Conservation (phyloP, 225 moss, liverwort and hornwort species). For the Physcomitrellopsis africana region DNA sequence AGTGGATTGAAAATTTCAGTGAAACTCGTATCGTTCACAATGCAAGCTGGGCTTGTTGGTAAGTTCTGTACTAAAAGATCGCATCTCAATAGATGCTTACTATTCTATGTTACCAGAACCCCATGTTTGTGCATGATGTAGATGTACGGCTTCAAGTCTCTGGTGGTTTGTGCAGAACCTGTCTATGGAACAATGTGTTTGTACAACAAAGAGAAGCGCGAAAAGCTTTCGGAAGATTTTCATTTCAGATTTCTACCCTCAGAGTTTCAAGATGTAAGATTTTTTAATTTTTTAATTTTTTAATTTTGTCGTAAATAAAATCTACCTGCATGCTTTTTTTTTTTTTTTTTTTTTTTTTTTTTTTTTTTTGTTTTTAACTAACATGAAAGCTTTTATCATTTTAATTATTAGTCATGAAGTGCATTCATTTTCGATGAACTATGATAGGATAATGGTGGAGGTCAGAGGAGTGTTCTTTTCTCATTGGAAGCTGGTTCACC, state of each 20-base stretch:
- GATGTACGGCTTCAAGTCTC: neutral
- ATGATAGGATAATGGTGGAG: constrained; percentile 48
- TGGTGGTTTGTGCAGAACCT: constrained; percentile 60
- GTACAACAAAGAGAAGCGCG: constrained; percentile 80
- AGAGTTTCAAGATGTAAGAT: constrained; percentile 78
- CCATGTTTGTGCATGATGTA: too few species aligned
- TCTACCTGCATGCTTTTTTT: too few species aligned
- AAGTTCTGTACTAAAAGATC: constrained; percentile 29
- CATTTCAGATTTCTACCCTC: constrained; percentile 73
- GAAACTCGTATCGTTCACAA: constrained; percentile 66
- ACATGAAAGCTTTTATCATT: neutral
- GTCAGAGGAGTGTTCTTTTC: constrained; percentile 66
- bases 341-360: too few species aligned
- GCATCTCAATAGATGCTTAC: neutral
- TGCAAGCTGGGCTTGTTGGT: constrained; percentile 87
- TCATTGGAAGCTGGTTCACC: constrained; percentile 73
- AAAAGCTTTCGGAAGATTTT: constrained; percentile 83
- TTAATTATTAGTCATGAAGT: neutral
- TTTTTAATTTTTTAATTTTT: neutral
- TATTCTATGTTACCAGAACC: neutral
- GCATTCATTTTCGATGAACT: constrained; percentile 17
- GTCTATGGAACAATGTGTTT: constrained; percentile 80
- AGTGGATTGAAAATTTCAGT: constrained; percentile 74
- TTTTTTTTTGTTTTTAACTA: too few species aligned
- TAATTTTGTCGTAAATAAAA: too few species aligned